Evolutionary conservation across 2,329 filamentous ascomycete species (phyloP), one percentile per base, ranked within the genome.

Genomic region (Acarospora socialis): DNA sequence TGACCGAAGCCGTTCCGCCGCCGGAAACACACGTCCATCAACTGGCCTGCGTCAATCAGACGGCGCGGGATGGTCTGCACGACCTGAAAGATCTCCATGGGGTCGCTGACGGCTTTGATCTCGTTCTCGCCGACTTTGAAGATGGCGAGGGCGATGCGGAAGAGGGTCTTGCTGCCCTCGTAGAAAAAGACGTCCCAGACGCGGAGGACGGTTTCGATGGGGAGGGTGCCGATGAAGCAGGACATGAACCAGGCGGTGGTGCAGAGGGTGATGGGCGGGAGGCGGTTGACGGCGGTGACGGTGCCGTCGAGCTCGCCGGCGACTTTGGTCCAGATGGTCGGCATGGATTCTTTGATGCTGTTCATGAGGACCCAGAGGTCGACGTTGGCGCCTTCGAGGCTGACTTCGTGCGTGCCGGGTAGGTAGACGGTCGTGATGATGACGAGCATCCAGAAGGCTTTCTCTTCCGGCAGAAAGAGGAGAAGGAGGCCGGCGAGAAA

Each of bases 221-320:
- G 87, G 12, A 95, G 61, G 0, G 82, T 92, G 32, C 86, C 84
- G 39, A 94, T 90, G 54, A 90, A 94, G 46, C 90, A 81, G 29
- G 81, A 92, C 87, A 95, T 94, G 55, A 95, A 92, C 87, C 87
- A 95, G 3, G 86, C 81, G 7, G 86, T 93, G 55, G 90, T 83
- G 44, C 84, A 92, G 4, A 95, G 68, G 0, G 82, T 90, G 43
- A 95, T 87, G 8, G 87, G 86, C 0, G 87, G 87, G 7, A 94
- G 67, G 4, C 79, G 69, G 6, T 56, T 56, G 27, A 54, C 41
- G 36, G 59, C 47, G 21, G 52, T 56, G 28, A 50, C 46, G 23
- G 50, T 37, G 45, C 52, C 41, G 44, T 46, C 26, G 49, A 81
- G 65, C 54, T 87, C 79, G 39, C 74, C 75, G 18, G 82, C 82